Evolutionary conservation across 257 asterid genomes (phyloP), one percentile per base, ranked within the genome.

Genomic region (Ilex asprella): DNA sequence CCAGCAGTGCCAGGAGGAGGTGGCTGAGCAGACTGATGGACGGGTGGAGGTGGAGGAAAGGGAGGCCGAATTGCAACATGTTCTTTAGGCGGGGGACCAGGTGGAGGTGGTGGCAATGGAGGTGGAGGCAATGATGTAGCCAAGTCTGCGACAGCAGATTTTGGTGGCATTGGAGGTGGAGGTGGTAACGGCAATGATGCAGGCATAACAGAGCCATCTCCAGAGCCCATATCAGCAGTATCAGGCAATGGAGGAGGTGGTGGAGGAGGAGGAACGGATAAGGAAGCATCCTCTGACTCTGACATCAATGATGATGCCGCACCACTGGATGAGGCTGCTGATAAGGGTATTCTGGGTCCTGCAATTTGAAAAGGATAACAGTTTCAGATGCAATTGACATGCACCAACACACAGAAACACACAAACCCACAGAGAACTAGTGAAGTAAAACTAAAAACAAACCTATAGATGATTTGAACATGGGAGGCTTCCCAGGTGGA

Each of bases 401-500:
- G 29, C 60, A 16, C 56, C 12, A 56, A 56, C 43, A 46, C 52
- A 10, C 4, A 10, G 3, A 46, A 7, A 46, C 52, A 46, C n/a
- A 2, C 52, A 46, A 10, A 46, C 52, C 6, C 13, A 2, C 52
- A 66, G 21, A 56, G 21, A 51, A 30, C 13, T 56, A 50, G 41
- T 58, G 59, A 58, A 58, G 53, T n/a, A 61, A 9, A 49, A 54
- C 55, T 27, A n/a, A 55, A 16, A 63, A 47, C 67, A 58, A 53
- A 89, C 99, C 97, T 71, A 92, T 76, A 30, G 96, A 86, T 57
- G 99, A 87, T 73, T 93, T 93, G 68, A 83, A 93, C 99, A 93
- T 87, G 50, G 95, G 99, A 70, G 95, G 95, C 69, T 93, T 93
- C 60, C 99, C 99, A 55, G 97, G 99, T 15, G 99, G 99, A 39